Conservation (phyloP, 495 filamentous ascomycete species). For the Staphylotrichum tortipilum region DNA sequence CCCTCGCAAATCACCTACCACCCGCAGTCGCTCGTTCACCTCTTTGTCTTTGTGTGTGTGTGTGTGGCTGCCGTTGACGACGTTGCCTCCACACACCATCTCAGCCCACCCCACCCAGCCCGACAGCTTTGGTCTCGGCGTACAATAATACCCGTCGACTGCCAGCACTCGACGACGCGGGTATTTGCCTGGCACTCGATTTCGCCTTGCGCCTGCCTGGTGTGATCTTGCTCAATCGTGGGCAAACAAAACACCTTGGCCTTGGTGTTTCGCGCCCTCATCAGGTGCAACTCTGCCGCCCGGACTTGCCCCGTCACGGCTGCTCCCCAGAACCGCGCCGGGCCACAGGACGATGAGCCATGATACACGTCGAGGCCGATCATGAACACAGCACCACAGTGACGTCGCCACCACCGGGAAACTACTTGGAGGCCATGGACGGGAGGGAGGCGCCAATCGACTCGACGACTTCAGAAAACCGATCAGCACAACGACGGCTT, state of each 20-base stretch:
- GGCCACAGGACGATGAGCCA: slow-evolving; percentile 13
- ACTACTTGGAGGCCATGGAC: background rate
- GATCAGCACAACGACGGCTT: background rate
- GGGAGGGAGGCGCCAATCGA: slow-evolving; percentile 1
- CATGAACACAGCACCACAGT: slow-evolving; percentile 17
- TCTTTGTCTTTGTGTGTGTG: background rate
- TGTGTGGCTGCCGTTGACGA: background rate
- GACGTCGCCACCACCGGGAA: slow-evolving; percentile 9
- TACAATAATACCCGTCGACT: too few species aligned
- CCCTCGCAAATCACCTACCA: background rate
- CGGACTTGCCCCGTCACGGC: too few species aligned
- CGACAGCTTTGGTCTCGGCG: background rate
- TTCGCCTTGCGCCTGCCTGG: too few species aligned
- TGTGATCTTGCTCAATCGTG: too few species aligned
- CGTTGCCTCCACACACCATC: background rate
- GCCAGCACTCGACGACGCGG: too few species aligned
- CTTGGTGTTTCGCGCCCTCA: too few species aligned
- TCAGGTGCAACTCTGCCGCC: too few species aligned
- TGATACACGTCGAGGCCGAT: slow-evolving; percentile 14
- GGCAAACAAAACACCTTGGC: too few species aligned
- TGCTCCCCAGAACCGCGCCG: too few species aligned
- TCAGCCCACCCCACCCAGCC: background rate
- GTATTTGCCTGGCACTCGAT: too few species aligned
- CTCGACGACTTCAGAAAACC: background rate
- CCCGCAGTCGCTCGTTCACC: slow-evolving; percentile 1